Evolutionary conservation across 148 eudicot species (phyloP).

Genomic region (Amaranthus hypochondriacus): DNA sequence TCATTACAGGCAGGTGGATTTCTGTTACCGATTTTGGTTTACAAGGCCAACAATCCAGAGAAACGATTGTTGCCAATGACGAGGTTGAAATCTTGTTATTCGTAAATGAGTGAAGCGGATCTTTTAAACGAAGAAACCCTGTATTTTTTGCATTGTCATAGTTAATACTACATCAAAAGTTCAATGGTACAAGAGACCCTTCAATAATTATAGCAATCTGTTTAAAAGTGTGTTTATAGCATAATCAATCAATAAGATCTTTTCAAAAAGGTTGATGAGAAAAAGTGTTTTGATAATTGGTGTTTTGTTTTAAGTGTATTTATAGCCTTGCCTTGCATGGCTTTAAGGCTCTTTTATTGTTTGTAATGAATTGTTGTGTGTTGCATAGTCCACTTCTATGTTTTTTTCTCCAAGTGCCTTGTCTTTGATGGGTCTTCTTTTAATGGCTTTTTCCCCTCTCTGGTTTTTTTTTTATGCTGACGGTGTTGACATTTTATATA

Average conservation of each 20-base stretch:
- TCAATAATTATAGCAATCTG: slow-evolving; percentile 4
- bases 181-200: not conserved
- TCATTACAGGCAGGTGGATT: slow-evolving; percentile 43
- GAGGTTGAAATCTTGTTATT: slow-evolving; percentile 33
- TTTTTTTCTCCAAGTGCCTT: too few species aligned
- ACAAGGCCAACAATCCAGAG: slow-evolving; percentile 42
- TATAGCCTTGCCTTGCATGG: too few species aligned
- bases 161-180: not conserved
- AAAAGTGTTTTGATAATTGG: not conserved
- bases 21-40: slow-evolving; percentile 35
- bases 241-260: not conserved
- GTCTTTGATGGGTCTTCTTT: too few species aligned
- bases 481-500: too few species aligned
- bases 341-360: too few species aligned
- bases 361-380: too few species aligned
- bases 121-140: slow-evolving; percentile 84
- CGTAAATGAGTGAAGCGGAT: slow-evolving; percentile 59
- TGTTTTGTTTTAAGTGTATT: too few species aligned
- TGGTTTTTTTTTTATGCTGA: too few species aligned
- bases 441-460: too few species aligned
- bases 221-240: not conserved
- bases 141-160: not conserved
- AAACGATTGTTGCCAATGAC: slow-evolving; percentile 42
- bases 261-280: slow-evolving; percentile 4
- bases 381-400: too few species aligned